These are phyloP conservation scores for Venustampulla echinocandica DNA, from an alignment of 495 filamentous ascomycete genomes.

Conservation along the genomic window DNA sequence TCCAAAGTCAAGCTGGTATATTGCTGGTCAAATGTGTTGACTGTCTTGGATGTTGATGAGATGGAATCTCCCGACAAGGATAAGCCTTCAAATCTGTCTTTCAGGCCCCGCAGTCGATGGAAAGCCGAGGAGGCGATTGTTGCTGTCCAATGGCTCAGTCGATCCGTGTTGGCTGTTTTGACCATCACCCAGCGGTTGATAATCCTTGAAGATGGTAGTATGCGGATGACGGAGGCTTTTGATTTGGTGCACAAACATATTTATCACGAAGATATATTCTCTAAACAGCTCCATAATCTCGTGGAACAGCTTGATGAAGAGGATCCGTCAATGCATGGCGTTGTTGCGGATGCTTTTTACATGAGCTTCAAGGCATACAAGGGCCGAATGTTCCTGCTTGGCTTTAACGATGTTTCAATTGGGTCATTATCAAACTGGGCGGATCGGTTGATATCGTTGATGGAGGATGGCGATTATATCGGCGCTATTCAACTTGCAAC, in stretches of 20 bases:
- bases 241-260: conserved; percentile 89
- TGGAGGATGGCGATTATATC: conserved; percentile 93
- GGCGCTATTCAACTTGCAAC: conserved; percentile 84
- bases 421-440: conserved; percentile 95
- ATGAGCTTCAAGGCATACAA: conserved; percentile 97
- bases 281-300: conserved; percentile 67
- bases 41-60: conserved; percentile 79
- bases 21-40: conserved; percentile 95
- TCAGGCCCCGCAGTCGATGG: conserved; percentile 82
- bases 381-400: conserved; percentile 82
- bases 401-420: conserved; percentile 81
- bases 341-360: conserved; percentile 93
- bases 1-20: conserved; percentile 88
- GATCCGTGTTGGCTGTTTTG: conserved; percentile 83
- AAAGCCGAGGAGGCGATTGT: conserved; percentile 92
- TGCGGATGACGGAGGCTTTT: conserved; percentile 87
- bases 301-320: conserved; percentile 86
- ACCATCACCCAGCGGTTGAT: conserved; percentile 90
- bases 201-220: conserved; percentile 79
- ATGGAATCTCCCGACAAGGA: conserved; percentile 55
- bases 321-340: conserved; percentile 83
- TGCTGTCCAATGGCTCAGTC: conserved; percentile 91
- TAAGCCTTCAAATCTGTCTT: conserved; percentile 67
- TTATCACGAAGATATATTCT: conserved; percentile 84
- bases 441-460: conserved; percentile 88